phyloP scores from a whole-genome alignment of 768 basidiomycete genomes.

The Leccinum imitatum region DNA sequence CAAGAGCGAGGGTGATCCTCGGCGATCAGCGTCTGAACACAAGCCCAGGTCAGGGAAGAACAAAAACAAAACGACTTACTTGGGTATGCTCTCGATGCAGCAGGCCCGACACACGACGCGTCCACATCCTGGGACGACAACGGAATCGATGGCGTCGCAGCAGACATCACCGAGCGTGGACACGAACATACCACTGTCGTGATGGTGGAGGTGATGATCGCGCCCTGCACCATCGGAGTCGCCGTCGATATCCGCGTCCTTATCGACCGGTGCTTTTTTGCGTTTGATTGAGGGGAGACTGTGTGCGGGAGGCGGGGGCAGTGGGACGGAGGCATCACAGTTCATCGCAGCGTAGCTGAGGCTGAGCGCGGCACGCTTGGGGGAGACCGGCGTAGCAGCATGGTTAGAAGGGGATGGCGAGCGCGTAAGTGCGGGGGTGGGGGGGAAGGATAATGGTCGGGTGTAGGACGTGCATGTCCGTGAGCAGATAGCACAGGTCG shows the following conservation, averaged over 20 bases:
- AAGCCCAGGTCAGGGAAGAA: neutral
- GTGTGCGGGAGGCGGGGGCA: neutral
- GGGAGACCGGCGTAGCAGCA: constrained; percentile 19
- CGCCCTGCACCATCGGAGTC: neutral
- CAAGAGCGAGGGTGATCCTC: too few species aligned
- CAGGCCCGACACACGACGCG: constrained; percentile 36
- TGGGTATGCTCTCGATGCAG: constrained; percentile 35
- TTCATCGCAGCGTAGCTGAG: constrained; percentile 26
- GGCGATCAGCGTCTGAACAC: constrained; percentile 10
- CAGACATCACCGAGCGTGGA: neutral
- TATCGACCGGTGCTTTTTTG: constrained; percentile 28
- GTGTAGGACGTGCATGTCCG: constrained; percentile 37
- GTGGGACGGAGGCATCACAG: constrained; percentile 6
- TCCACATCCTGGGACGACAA: constrained; percentile 34
- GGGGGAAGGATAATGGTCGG: constrained; percentile 33
- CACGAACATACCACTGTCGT: neutral
- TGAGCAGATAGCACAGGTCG: constrained; percentile 37
- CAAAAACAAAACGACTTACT: constrained; percentile 26
- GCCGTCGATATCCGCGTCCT: constrained; percentile 17
- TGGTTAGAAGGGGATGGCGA: constrained; percentile 30
- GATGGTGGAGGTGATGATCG: neutral
- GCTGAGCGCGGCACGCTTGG: constrained; percentile 29
- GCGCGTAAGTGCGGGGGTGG: constrained; percentile 37
- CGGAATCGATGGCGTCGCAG: constrained; percentile 8
- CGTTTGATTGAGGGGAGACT: constrained; percentile 19